These are phyloP conservation scores for Aurinia saxatilis DNA, from an alignment of 345 rosid species.

Conservation along the genomic window DNA sequence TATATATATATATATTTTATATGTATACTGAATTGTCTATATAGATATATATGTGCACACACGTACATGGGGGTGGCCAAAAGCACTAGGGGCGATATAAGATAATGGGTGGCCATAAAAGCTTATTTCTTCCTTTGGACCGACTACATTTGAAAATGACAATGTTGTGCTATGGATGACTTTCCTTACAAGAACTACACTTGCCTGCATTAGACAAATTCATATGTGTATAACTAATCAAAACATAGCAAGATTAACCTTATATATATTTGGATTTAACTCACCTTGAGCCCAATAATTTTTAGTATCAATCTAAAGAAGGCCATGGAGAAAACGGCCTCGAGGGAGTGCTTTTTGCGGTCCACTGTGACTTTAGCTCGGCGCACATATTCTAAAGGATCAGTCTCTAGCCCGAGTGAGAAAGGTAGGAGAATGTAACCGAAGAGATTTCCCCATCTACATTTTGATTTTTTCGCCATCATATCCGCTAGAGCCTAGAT, in stretches of 20 bases:
- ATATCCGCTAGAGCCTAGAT: constrained; percentile 44
- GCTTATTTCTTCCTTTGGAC: constrained; percentile 54
- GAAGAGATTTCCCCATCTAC: constrained; percentile 52
- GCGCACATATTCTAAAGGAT: constrained; percentile 47
- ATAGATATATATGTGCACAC: neutral
- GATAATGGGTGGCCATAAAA: constrained; percentile 54
- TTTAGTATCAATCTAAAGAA: constrained; percentile 29
- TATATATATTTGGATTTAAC: neutral
- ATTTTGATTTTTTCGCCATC: constrained; percentile 45
- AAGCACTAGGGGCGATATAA: constrained; percentile 55
- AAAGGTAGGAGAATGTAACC: constrained; percentile 51
- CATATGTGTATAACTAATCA: neutral
- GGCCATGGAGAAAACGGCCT: constrained; percentile 39
- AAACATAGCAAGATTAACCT: neutral
- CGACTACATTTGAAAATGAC: constrained; percentile 46
- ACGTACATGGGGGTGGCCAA: constrained; percentile 61
- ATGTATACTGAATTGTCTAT: neutral
- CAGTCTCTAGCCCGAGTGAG: constrained; percentile 30
- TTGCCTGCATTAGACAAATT: constrained; percentile 25
- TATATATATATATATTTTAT: too few species aligned
- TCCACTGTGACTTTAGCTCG: constrained; percentile 44
- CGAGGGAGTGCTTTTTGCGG: constrained; percentile 51
- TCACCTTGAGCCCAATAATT: constrained; percentile 37
- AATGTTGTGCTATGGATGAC: constrained; percentile 44
- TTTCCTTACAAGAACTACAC: constrained; percentile 47